Evolutionary conservation across 176 grass and related monocot species (phyloP).

Genomic region (Oryza longistaminata): DNA sequence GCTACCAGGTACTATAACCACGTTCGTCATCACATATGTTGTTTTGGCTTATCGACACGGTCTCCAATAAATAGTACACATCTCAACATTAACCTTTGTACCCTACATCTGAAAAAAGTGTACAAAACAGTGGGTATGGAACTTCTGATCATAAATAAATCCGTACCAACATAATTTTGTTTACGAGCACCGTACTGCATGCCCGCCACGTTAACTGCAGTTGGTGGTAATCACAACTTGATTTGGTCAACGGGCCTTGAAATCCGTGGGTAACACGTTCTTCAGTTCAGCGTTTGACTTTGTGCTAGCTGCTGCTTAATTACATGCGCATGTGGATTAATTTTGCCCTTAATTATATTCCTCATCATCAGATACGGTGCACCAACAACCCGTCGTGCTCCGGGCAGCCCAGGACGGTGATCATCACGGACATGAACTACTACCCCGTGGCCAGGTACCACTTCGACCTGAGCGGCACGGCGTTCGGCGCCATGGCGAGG

Average conservation of each 20-base stretch:
- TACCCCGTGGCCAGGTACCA: constrained; percentile 52
- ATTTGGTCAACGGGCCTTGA: background rate
- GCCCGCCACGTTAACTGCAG: background rate
- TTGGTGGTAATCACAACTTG: background rate
- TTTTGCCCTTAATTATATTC: too few relatives aligned
- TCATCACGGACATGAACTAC: constrained; percentile 74
- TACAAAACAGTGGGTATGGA: background rate
- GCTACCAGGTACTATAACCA: constrained; percentile 47
- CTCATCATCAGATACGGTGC: constrained; percentile 53
- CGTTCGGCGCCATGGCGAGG: constrained; percentile 49
- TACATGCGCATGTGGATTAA: too few relatives aligned
- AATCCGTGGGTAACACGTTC: background rate
- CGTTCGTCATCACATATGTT: too few relatives aligned
- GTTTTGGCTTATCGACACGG: background rate
- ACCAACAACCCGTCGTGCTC: constrained; percentile 39
- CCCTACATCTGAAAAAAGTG: too few relatives aligned
- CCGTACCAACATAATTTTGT: too few relatives aligned
- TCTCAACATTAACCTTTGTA: background rate
- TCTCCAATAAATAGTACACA: background rate
- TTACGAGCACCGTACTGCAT: background rate
- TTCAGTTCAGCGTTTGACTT: background rate
- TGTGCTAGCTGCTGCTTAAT: background rate
- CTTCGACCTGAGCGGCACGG: constrained; percentile 70
- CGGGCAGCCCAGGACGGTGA: constrained; percentile 24
- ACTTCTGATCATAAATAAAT: background rate